Evolutionary conservation across 495 filamentous ascomycete species (phyloP).

Genomic region (Tuber aestivum): DNA sequence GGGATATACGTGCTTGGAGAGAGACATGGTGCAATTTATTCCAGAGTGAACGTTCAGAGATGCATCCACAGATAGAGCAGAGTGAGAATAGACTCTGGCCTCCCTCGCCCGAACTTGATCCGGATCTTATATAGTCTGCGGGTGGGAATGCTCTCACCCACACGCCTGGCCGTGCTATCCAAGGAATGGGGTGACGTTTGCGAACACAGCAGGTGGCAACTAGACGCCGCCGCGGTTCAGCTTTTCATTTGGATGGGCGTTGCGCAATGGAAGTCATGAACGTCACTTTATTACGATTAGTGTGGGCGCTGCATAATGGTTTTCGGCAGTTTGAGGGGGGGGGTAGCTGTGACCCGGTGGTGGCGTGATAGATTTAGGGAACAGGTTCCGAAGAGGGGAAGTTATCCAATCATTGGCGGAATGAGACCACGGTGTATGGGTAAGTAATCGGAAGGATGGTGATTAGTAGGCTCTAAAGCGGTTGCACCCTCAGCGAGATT

Average conservation of each 20-base stretch:
- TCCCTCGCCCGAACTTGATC: background rate
- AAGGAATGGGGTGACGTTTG: background rate
- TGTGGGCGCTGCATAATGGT: background rate
- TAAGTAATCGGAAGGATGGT: no score
- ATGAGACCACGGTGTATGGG: no score
- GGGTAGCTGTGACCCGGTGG: background rate
- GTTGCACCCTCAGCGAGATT: no score
- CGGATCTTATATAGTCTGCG: background rate
- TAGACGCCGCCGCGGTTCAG: background rate
- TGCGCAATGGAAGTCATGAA: background rate
- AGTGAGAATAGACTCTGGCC: background rate
- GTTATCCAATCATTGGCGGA: background rate
- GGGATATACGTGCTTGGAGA: slow-evolving; percentile 37
- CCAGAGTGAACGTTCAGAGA: background rate
- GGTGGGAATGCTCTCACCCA: background rate
- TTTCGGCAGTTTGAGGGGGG: background rate
- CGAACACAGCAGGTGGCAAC: background rate
- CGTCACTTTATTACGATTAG: background rate
- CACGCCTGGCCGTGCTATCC: background rate
- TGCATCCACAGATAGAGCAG: background rate
- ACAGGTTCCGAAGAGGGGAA: background rate
- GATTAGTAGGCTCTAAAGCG: no score
- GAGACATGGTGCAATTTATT: slow-evolving; percentile 30
- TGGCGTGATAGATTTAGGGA: background rate
- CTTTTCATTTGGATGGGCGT: background rate